Percentiles rank a stretch among this genome's conserved stretches.
Evolutionary conservation across 2,329 filamentous ascomycete species (phyloP).

Genomic region (Nemania serpens): DNA sequence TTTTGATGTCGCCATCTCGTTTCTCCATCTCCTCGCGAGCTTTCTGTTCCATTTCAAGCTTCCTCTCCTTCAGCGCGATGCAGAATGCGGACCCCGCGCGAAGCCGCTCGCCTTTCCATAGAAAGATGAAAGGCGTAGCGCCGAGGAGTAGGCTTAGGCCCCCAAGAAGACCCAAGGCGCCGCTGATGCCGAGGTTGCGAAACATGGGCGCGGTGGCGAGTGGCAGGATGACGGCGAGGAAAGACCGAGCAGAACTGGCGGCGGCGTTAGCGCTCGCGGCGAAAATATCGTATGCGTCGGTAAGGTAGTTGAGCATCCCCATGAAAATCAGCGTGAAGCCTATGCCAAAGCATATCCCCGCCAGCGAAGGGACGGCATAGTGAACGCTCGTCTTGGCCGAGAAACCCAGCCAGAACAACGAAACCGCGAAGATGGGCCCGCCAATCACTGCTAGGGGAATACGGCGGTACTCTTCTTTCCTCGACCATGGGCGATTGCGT

Average conservation of each 20-base stretch:
- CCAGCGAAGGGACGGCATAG: constrained; percentile 62
- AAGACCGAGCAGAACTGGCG: constrained; percentile 52
- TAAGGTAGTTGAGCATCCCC: constrained; percentile 61
- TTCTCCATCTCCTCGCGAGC: constrained; percentile 44
- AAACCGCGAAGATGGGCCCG: constrained; percentile 64
- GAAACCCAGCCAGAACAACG: constrained; percentile 68
- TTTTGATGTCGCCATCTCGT: background rate
- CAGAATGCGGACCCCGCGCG: constrained; percentile 65
- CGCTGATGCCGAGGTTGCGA: constrained; percentile 49
- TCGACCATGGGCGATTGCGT: constrained; percentile 59
- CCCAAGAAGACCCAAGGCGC: constrained; percentile 58
- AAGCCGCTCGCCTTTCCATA: constrained; percentile 60
- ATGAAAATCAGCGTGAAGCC: constrained; percentile 69
- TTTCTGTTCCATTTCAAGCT: constrained; percentile 50
- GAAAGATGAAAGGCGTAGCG: constrained; percentile 56
- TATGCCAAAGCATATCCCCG: constrained; percentile 64
- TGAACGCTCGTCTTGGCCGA: constrained; percentile 52
- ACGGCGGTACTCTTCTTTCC: constrained; percentile 68
- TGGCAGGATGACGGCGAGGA: constrained; percentile 61
- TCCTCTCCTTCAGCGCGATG: constrained; percentile 59
- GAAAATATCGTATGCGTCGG: constrained; percentile 64
- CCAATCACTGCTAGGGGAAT: constrained; percentile 74
- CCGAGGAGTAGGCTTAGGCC: constrained; percentile 57
- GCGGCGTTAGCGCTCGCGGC: constrained; percentile 62
- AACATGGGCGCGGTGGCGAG: constrained; percentile 60